Percentiles rank a stretch among this genome's conserved stretches.
Conservation (phyloP, 1,284 basidiomycete species). For the Ceratobasidium sp. region DNA sequence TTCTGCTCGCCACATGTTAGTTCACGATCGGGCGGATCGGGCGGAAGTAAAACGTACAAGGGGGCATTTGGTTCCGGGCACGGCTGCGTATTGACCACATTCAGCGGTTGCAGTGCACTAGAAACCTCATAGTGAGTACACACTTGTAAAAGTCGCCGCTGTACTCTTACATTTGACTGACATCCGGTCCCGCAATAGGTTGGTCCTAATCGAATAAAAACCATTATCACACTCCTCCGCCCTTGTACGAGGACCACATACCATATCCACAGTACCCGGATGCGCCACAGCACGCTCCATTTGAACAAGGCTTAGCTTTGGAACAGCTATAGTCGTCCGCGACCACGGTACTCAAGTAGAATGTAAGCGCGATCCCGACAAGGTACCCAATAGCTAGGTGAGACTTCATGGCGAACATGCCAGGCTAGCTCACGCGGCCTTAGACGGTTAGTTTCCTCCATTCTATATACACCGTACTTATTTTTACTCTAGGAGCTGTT, state of each 20-base stretch:
- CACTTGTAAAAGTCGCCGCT: background rate
- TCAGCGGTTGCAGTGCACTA: conserved; percentile 22
- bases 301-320: background rate
- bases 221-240: no score
- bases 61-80: conserved; percentile 18
- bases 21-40: background rate
- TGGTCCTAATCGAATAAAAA: background rate
- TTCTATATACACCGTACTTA: no score
- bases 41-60: background rate
- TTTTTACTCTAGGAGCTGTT: no score
- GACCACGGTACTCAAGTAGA: background rate
- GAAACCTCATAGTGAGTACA: no score
- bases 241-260: background rate
- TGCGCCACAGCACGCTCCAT: conserved; percentile 21
- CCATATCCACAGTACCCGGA: conserved; percentile 21
- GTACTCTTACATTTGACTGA: conserved; percentile 8
- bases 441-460: no score
- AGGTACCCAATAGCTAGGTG: background rate
- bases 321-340: conserved; percentile 25
- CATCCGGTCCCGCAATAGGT: conserved; percentile 23
- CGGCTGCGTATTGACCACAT: conserved; percentile 12
- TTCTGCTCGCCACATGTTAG: background rate
- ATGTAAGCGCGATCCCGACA: no score
- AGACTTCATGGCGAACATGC: no score
- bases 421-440: no score